These are phyloP conservation scores for Aureobasidium subglaciale DNA, from an alignment of 2,329 filamentous ascomycete species.

Conservation along the genomic window DNA sequence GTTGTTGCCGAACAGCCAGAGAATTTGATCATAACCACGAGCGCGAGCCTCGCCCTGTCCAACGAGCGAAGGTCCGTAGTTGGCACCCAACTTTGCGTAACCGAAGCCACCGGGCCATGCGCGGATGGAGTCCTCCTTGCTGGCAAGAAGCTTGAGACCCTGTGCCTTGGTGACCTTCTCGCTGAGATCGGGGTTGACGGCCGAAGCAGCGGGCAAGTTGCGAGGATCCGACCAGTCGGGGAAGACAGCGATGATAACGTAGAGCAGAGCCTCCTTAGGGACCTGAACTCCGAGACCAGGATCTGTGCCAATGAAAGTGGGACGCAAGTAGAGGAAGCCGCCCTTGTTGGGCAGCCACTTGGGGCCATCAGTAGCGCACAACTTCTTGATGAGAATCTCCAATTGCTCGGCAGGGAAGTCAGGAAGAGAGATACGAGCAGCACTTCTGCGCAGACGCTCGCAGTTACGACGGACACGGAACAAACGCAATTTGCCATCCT, in stretches of 20 bases:
- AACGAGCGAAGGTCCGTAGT: slow-evolving; percentile 79
- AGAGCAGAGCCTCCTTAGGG: slow-evolving; percentile 80
- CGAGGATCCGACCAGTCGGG: slow-evolving; percentile 34
- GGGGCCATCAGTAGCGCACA: slow-evolving; percentile 65
- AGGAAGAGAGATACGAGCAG: slow-evolving; percentile 64
- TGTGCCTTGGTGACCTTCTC: slow-evolving; percentile 8
- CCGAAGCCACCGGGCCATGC: slow-evolving; percentile 93
- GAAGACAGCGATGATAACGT: slow-evolving; percentile 58
- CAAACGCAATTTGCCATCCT: slow-evolving; percentile 64
- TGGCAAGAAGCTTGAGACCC: slow-evolving; percentile 65
- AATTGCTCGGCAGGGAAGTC: slow-evolving; percentile 64
- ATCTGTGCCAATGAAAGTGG: slow-evolving; percentile 75
- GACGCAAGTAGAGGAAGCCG: slow-evolving; percentile 65
- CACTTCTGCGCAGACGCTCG: slow-evolving; percentile 51
- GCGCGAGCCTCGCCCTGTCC: slow-evolving; percentile 68
- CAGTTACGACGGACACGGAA: slow-evolving; percentile 73
- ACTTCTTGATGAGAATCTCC: slow-evolving; percentile 63
- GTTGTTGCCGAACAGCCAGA: slow-evolving; percentile 83
- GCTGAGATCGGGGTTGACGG: slow-evolving; percentile 10
- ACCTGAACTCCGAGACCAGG: slow-evolving; percentile 72
- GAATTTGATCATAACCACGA: slow-evolving; percentile 75
- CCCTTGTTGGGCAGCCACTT: slow-evolving; percentile 74
- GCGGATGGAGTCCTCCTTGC: slow-evolving; percentile 72
- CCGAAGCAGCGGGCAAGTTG: slow-evolving; percentile 15
- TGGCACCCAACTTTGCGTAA: slow-evolving; percentile 85